Evolutionary conservation across 176 grass and related monocot genomes (phyloP).

Genomic region (Avena sativa): DNA sequence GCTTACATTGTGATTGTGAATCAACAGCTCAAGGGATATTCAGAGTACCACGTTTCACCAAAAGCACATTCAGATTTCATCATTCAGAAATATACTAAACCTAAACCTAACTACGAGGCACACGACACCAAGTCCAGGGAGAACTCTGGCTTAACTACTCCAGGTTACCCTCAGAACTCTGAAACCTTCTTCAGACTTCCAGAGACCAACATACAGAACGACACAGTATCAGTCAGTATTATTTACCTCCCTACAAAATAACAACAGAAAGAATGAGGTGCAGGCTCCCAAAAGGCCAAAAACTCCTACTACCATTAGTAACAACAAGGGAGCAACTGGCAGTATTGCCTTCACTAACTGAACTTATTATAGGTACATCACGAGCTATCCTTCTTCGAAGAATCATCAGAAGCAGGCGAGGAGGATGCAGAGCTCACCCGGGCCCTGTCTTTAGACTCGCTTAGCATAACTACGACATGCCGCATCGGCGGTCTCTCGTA

Average conservation of each 20-base stretch:
- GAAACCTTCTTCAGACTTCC: not conserved
- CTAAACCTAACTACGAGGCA: not conserved
- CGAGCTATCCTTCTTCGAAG: constrained; percentile 69
- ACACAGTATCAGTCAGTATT: constrained; percentile 21
- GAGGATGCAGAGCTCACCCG: constrained; percentile 64
- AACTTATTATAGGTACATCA: constrained; percentile 54
- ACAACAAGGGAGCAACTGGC: constrained; percentile 29
- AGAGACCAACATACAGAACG: not conserved
- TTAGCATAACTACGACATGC: constrained; percentile 95
- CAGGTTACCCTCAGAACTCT: not conserved
- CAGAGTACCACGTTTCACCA: not conserved
- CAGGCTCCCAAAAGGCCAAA: constrained; percentile 8
- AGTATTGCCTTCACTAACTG: constrained; percentile 42
- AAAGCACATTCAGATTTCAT: not conserved
- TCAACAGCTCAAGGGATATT: not conserved
- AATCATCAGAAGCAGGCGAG: constrained; percentile 72
- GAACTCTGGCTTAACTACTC: not conserved
- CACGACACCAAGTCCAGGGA: constrained; percentile 1
- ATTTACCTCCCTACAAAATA: constrained; percentile 40
- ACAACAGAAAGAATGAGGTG: constrained; percentile 50
- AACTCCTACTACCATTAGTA: constrained; percentile 35
- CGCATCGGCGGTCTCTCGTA: constrained; percentile 90
- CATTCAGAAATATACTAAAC: not conserved
- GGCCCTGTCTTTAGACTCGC: constrained; percentile 86
- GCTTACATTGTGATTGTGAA: not conserved